Evolutionary conservation across 768 basidiomycete genomes (phyloP).

Genomic region (Tulasnella calospora): DNA sequence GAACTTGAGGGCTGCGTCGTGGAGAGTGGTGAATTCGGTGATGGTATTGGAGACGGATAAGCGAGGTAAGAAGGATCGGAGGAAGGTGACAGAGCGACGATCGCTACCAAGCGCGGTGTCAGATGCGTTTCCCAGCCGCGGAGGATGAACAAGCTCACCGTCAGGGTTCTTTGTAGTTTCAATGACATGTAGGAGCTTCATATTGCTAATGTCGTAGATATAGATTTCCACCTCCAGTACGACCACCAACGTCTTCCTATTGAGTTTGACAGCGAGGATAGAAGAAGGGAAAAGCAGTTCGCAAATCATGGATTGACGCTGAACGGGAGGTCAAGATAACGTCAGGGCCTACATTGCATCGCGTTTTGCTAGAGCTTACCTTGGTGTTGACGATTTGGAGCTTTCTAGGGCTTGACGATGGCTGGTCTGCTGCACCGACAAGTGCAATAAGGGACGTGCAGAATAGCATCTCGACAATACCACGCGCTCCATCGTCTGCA

Average conservation of each 20-base stretch:
- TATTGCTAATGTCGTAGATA: conserved; percentile 97
- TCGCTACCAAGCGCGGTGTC: conserved; percentile 50
- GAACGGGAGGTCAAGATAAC: conserved; percentile 7
- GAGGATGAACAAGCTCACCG: conserved; percentile 48
- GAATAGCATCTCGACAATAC: conserved; percentile 99
- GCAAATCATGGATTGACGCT: conserved; percentile 99
- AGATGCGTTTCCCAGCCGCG: neutral
- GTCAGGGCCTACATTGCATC: neutral
- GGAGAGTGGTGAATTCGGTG: conserved; percentile 59
- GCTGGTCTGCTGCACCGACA: conserved; percentile 92
- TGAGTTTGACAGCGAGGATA: conserved; percentile 95
- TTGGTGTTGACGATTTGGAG: conserved; percentile 99
- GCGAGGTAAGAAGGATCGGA: conserved; percentile 91
- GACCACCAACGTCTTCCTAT: conserved; percentile 92
- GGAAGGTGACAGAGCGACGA: conserved; percentile 90
- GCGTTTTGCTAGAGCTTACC: conserved; percentile 44
- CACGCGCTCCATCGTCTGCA: conserved; percentile 84
- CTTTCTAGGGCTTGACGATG: conserved; percentile 83
- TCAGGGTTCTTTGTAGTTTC: conserved; percentile 95
- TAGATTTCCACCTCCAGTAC: conserved; percentile 97
- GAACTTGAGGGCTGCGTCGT: conserved; percentile 42
- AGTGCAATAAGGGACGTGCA: conserved; percentile 96
- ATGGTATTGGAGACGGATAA: conserved; percentile 91
- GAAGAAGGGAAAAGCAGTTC: conserved; percentile 96
- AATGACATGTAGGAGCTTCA: conserved; percentile 94